phyloP scores from a whole-genome alignment of 2,329 filamentous ascomycete genomes.

The Trichoderma sp. region DNA sequence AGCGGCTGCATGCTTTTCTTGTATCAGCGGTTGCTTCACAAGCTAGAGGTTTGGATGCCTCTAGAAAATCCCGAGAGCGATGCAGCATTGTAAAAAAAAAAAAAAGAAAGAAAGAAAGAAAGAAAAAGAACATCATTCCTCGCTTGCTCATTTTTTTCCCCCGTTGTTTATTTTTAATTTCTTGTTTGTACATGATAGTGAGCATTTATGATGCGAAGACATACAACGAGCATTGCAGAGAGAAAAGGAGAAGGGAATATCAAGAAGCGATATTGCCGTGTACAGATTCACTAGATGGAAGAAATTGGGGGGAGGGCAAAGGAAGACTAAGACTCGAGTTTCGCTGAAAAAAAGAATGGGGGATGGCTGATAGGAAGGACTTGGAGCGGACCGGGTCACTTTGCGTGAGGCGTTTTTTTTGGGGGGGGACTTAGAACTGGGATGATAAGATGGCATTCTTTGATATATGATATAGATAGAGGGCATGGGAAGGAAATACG shows the following conservation, averaged over 20 bases:
- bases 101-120: not conserved
- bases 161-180: not conserved
- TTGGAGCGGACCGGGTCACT: not conserved
- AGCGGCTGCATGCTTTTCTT: slow-evolving; percentile 94
- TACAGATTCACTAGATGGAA: slow-evolving; percentile 6
- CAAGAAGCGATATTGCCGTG: not conserved
- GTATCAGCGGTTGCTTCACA: slow-evolving; percentile 82
- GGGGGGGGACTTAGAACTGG: slow-evolving; percentile 27
- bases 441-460: slow-evolving; percentile 24
- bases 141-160: not conserved
- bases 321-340: slow-evolving; percentile 24
- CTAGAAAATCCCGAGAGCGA: slow-evolving; percentile 20
- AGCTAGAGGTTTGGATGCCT: slow-evolving; percentile 58
- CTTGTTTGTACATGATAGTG: not conserved
- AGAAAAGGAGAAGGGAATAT: not conserved
- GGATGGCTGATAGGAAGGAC: slow-evolving; percentile 15
- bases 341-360: slow-evolving; percentile 26
- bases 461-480: slow-evolving; percentile 27
- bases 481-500: slow-evolving; percentile 23
- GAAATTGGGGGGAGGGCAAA: not conserved
- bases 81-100: not conserved
- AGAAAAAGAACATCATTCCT: not conserved
- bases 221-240: not conserved
- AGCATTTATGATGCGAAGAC: slow-evolving; percentile 12
- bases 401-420: slow-evolving; percentile 14